These are phyloP conservation scores for Apocynum venetum DNA, from an alignment of 257 asterid species.

Conservation along the genomic window DNA sequence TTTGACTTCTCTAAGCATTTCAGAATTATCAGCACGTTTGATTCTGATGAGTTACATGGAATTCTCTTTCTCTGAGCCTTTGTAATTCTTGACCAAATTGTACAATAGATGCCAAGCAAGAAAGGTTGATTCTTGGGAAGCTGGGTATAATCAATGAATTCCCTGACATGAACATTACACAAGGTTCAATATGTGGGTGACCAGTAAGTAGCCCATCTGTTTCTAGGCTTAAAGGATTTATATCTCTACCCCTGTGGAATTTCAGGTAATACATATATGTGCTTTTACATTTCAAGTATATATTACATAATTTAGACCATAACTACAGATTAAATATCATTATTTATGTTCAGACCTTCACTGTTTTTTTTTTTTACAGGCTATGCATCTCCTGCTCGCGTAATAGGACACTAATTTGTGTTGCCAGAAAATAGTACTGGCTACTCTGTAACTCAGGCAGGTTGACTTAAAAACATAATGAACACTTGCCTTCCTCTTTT, in stretches of 20 bases:
- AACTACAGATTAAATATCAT: background rate
- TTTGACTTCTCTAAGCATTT: background rate
- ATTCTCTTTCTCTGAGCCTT: conserved; percentile 2
- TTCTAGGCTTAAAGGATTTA: background rate
- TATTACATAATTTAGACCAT: background rate
- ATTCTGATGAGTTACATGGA: conserved; percentile 1
- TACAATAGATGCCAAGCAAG: conserved; percentile 74
- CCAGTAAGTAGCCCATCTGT: conserved; percentile 2
- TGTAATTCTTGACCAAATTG: conserved; percentile 46
- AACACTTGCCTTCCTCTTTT: background rate
- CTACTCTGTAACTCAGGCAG: background rate
- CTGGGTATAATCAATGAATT: conserved; percentile 62
- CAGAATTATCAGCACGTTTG: background rate
- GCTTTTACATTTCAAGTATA: background rate
- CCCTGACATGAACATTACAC: conserved; percentile 19
- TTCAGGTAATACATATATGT: background rate
- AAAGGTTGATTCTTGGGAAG: conserved; percentile 68
- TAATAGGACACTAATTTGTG: background rate
- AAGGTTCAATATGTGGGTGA: background rate
- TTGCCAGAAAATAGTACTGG: no score
- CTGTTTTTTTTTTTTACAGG: background rate
- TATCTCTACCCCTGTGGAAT: background rate
- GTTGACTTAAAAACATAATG: background rate
- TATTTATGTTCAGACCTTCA: background rate
- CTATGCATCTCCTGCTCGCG: background rate